A percentile compares a stretch with the other conserved stretches of the same genome.
Evolutionary conservation across 305 asterid species (phyloP).

Genomic region (Solanum chacoense): DNA sequence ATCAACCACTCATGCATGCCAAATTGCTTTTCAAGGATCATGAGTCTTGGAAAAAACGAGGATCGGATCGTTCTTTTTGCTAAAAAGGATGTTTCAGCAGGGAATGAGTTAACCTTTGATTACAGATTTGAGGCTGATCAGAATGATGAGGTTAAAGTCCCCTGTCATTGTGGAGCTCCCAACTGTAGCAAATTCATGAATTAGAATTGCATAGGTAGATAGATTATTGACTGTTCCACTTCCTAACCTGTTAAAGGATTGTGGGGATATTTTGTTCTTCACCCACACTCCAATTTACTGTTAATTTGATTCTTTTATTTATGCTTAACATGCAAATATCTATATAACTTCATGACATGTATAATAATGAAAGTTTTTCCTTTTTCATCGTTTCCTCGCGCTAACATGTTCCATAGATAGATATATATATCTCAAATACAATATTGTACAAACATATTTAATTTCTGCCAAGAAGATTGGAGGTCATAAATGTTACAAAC

Average conservation of each 20-base stretch:
- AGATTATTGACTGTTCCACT: background rate
- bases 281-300: background rate
- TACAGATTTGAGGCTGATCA: background rate
- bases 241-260: background rate
- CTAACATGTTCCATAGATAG: background rate
- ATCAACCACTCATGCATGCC: constrained; percentile 6
- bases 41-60: constrained; percentile 1
- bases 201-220: background rate
- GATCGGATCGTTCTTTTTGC: background rate
- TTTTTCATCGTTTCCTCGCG: background rate
- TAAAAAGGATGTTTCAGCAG: background rate
- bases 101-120: constrained; percentile 1
- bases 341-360: background rate
- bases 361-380: background rate
- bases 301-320: background rate
- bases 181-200: constrained; percentile 8
- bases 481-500: background rate
- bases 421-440: background rate
- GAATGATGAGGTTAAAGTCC: background rate
- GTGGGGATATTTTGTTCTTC: background rate
- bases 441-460: background rate
- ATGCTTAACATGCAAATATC: background rate
- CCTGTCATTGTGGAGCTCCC: constrained; percentile 5
- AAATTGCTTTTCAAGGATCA: constrained; percentile 4
- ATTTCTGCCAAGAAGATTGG: background rate